Base-by-base conservation (phyloP, 2,329 filamentous ascomycete genomes). In the Paramyrothecium roridum region DNA sequence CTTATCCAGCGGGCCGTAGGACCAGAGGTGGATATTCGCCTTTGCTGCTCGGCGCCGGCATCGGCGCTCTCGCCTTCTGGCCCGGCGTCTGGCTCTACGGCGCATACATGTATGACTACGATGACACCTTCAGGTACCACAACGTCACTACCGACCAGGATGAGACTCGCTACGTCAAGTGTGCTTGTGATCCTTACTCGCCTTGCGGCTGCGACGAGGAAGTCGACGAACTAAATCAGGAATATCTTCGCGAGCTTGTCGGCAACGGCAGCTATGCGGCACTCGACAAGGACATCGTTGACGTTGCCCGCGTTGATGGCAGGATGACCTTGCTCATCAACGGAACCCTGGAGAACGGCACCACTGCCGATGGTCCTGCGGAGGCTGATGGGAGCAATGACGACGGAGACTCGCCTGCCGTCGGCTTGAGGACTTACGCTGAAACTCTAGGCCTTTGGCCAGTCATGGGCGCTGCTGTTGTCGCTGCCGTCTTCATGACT, bases 201-300 rank as follows among this genome's bases (percentile, higher is more conserved):
- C 66, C 64, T 19, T 92, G 89, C 64, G 81, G 84, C 7, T 92
- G 89, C 66, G 89, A 93, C 57, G 85, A 89, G 54, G 87, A 85
- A 62, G 77, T 79, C 55, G 76, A 84, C 60, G 75, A 70, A n/a
- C 89, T 87, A 67, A 72, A 89, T 56, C 73, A 82, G 59, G 77
- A 30, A 4, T 30, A 30, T 30, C 26, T 30, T 30, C 26, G 26
- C 26, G 26, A 80, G 10, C 66, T 93, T 11, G 76, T 93, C 47
- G 88, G 87, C 54, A 81, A 88, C 66, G 86, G 85, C 43, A 84
- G 78, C 59, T 86, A 86, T 61, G 66, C 67, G 3, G 72, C 67
- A 3, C 74, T 89, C 52, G 87, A 91, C 73, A 78, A 83, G 63
- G 78, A 77, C 1, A 61, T 91, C 2, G 80, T 90, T 55, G 80